Evolutionary conservation across 225 moss, liverwort and hornwort species (phyloP).

Genomic region (Neckera pumila): DNA sequence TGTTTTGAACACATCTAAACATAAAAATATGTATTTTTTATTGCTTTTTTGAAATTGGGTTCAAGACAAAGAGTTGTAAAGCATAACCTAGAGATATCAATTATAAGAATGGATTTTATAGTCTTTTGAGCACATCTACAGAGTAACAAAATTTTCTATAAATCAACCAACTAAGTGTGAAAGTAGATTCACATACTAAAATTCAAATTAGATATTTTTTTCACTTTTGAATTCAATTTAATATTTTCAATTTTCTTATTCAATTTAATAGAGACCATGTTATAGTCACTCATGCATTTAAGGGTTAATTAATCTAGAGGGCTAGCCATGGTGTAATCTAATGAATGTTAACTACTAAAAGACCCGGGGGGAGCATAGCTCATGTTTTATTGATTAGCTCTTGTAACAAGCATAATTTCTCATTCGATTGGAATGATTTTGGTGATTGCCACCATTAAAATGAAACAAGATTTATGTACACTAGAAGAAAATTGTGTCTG

Average conservation of each 20-base stretch:
- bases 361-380: too few relatives aligned
- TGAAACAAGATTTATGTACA: too few relatives aligned
- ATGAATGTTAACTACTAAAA: neutral
- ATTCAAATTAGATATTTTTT: neutral
- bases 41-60: neutral
- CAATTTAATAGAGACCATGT: neutral
- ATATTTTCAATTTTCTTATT: neutral
- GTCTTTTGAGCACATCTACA: neutral
- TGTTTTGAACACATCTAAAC: neutral
- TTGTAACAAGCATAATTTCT: too few relatives aligned
- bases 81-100: neutral
- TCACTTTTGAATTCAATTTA: neutral
- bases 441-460: too few relatives aligned
- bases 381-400: too few relatives aligned
- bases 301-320: neutral
- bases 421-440: too few relatives aligned
- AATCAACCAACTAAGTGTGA: neutral
- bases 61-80: neutral
- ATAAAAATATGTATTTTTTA: fast-evolving
- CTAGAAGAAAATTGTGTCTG: too few relatives aligned
- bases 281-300: neutral
- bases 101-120: neutral
- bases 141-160: neutral
- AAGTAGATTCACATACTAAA: neutral
- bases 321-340: neutral